Evolutionary conservation across 2,329 filamentous ascomycete genomes (phyloP).

Genomic region (Penicillium polonicum): DNA sequence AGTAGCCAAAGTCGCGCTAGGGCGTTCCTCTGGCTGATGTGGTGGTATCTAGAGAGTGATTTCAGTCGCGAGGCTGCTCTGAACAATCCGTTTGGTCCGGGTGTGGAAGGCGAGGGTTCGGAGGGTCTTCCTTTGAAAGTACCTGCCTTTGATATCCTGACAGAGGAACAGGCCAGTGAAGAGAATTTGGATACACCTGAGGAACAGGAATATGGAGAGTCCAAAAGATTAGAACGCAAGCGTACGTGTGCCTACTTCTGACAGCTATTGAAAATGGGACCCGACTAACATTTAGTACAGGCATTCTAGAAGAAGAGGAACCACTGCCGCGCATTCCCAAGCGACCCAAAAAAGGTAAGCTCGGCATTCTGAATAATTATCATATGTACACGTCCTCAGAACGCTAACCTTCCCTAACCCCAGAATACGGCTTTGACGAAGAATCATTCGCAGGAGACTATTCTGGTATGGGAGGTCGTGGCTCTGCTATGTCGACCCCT

Average conservation of each 20-base stretch:
- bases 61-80: slow-evolving; percentile 84
- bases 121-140: slow-evolving; percentile 49
- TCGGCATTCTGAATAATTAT: background rate
- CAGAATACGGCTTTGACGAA: slow-evolving; percentile 35
- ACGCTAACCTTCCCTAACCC: slow-evolving; percentile 4
- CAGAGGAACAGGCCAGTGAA: slow-evolving; percentile 50
- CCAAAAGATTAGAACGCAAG: slow-evolving; percentile 50
- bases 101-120: slow-evolving; percentile 44
- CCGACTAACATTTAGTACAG: slow-evolving; percentile 24
- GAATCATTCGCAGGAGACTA: slow-evolving; percentile 35
- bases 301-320: slow-evolving; percentile 51
- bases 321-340: slow-evolving; percentile 46
- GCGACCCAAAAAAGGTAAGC: slow-evolving; percentile 45
- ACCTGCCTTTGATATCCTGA: slow-evolving; percentile 48
- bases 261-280: background rate
- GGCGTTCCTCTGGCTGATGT: slow-evolving; percentile 97
- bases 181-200: slow-evolving; percentile 52
- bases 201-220: slow-evolving; percentile 50
- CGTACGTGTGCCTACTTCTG: slow-evolving; percentile 29
- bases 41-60: slow-evolving; percentile 97
- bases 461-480: slow-evolving; percentile 29
- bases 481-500: slow-evolving; percentile 39
- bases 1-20: slow-evolving; percentile 78
- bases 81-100: slow-evolving; percentile 81
- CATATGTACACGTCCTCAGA: background rate